These are phyloP conservation scores for Leccinum incarnatum DNA, from an alignment of 768 basidiomycete species.

Conservation along the genomic window DNA sequence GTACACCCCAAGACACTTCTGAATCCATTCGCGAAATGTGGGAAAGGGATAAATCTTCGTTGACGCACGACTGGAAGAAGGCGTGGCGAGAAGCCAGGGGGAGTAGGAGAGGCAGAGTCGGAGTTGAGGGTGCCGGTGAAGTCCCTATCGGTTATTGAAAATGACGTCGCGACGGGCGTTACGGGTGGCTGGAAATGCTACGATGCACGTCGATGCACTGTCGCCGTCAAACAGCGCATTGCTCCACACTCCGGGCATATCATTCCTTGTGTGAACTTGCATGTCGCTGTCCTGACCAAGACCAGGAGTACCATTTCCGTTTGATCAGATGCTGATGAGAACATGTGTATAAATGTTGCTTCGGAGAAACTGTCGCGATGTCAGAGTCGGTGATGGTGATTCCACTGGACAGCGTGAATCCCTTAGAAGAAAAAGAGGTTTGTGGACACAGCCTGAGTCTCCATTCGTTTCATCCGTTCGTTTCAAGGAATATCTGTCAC, in stretches of 20 bases:
- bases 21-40: conserved; percentile 59
- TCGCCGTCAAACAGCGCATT: background rate
- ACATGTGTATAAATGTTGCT: too few species aligned
- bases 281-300: too few species aligned
- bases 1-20: conserved; percentile 24
- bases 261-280: background rate
- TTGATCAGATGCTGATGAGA: background rate
- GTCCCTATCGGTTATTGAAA: conserved; percentile 10
- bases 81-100: conserved; percentile 75
- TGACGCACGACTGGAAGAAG: conserved; percentile 79
- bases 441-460: too few species aligned
- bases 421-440: too few species aligned
- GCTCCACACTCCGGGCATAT: background rate
- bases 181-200: conserved; percentile 1
- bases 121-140: conserved; percentile 33
- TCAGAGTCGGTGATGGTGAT: too few species aligned
- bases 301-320: background rate
- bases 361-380: too few species aligned
- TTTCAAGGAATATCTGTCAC: background rate
- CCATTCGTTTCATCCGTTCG: too few species aligned
- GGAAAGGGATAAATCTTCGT: conserved; percentile 63
- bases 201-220: background rate
- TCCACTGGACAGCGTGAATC: too few species aligned
- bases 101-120: conserved; percentile 51
- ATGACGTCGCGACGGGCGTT: background rate